Base-by-base conservation (phyloP, 139 green algal genomes). In the Zygnema circumcarinatum region DNA sequence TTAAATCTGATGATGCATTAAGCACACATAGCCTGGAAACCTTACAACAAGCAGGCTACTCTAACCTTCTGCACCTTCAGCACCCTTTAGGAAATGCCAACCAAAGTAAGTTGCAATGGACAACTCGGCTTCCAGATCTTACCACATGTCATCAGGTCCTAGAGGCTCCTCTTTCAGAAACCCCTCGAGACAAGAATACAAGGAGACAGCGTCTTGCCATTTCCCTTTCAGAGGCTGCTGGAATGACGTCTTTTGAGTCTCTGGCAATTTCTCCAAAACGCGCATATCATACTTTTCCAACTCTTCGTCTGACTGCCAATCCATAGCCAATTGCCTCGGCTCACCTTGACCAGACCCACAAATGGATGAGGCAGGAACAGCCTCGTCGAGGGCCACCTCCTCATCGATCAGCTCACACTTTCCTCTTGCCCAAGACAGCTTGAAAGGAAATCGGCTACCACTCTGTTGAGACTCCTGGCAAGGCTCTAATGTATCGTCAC, bases 101-200 rank as follows among this genome's bases (percentile, higher is more conserved):
- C n/a, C n/a, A n/a, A n/a, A n/a, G n/a, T n/a, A n/a, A n/a, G n/a
- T n/a, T n/a, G n/a, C n/a, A n/a, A n/a, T n/a, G n/a, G n/a, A n/a
- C n/a, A n/a, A n/a, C n/a, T n/a, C n/a, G n/a, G n/a, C n/a, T n/a
- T n/a, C n/a, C 47, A 25, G 47, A 16, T 7, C 69, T 22, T 95
- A 97, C 83, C 74, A 89, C 84, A 85, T 89, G 75, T 89, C 84
- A 33, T 89, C 84, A 2, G 42, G 41, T 41, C 75, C 84, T 7
- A 89, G 53, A 32, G 74, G 41, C 25, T 89, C 84, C 73, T 91
- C 86, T 25, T 81, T 78, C n/a, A 89, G 20, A 67, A 91, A 91
- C 1, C 54, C 25, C 40, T 92, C 88, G 78, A 92, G 38, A 75
- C 89, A 92, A 76, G 88, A 32, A 33, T 89, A 84, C 2, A 92